phyloP scores from a whole-genome alignment of 176 grass and related monocot genomes.

The Tillandsia fasciculata region DNA sequence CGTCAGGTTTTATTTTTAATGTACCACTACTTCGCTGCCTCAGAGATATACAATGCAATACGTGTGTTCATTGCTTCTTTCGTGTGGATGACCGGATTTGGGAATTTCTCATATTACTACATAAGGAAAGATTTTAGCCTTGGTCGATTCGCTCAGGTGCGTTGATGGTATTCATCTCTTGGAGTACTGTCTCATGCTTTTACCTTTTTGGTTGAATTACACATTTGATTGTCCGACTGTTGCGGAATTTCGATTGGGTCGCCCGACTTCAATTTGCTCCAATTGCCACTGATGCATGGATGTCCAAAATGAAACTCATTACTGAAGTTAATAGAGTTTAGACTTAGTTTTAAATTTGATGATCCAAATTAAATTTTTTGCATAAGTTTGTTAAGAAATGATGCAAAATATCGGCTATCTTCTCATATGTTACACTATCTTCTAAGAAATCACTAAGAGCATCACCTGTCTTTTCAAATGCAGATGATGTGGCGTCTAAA shows the following conservation, averaged over 20 bases:
- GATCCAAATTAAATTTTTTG: not conserved
- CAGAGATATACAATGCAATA: conserved; percentile 91
- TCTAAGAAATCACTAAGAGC: not conserved
- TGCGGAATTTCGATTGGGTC: too few relatives aligned
- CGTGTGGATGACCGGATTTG: conserved; percentile 97
- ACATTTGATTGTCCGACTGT: not conserved
- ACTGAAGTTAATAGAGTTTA: too few relatives aligned
- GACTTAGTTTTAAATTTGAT: too few relatives aligned
- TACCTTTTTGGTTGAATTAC: conserved; percentile 2
- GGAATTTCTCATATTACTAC: conserved; percentile 92
- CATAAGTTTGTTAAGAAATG: too few relatives aligned
- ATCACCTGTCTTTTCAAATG: conserved; percentile 19
- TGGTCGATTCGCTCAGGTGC: conserved; percentile 74
- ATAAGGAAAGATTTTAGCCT: conserved; percentile 76
- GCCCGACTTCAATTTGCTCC: too few relatives aligned
- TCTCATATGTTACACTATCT: conserved; percentile 6
- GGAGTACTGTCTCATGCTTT: not conserved
- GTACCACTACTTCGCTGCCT: conserved; percentile 91
- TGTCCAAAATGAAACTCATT: too few relatives aligned
- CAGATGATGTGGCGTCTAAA: conserved; percentile 97
- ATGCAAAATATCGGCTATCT: not conserved
- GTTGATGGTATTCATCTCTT: conserved; percentile 4
- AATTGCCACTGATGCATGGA: too few relatives aligned
- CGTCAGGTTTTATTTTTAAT: conserved; percentile 74
- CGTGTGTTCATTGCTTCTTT: conserved; percentile 77